Evolutionary conservation across 2,329 filamentous ascomycete genomes (phyloP).

Genomic region (Phyllosticta ampelicida): DNA sequence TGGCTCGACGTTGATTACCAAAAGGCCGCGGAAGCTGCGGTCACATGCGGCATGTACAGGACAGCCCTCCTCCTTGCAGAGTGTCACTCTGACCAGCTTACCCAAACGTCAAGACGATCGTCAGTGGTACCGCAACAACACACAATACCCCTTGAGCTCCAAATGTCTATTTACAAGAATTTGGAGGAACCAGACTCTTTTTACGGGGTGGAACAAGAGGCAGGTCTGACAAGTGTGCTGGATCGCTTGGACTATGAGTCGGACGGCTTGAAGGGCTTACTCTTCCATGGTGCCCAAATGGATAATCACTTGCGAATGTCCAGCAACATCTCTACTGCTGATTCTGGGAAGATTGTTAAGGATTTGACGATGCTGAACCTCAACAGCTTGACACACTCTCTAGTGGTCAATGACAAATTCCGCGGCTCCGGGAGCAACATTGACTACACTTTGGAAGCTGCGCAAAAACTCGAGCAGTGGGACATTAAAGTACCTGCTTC

Average conservation of each 20-base stretch:
- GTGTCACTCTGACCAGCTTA: slow-evolving; percentile 47
- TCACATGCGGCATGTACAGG: slow-evolving; percentile 73
- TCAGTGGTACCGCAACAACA: slow-evolving; percentile 39
- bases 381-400: slow-evolving; percentile 71
- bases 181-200: slow-evolving; percentile 95
- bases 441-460: slow-evolving; percentile 67
- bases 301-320: slow-evolving; percentile 67
- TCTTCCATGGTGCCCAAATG: slow-evolving; percentile 83
- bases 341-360: slow-evolving; percentile 60
- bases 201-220: slow-evolving; percentile 74
- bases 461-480: slow-evolving; percentile 80
- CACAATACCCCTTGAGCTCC: slow-evolving; percentile 48
- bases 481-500: slow-evolving; percentile 65
- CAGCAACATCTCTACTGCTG: slow-evolving; percentile 44
- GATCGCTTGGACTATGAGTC: slow-evolving; percentile 80
- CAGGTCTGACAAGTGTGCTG: slow-evolving; percentile 67
- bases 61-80: slow-evolving; percentile 78
- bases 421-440: slow-evolving; percentile 47
- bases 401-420: slow-evolving; percentile 58
- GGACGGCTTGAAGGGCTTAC: slow-evolving; percentile 74
- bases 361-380: slow-evolving; percentile 73
- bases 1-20: slow-evolving; percentile 82
- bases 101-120: slow-evolving; percentile 51
- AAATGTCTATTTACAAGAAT: slow-evolving; percentile 77
- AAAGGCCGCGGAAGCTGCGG: slow-evolving; percentile 59